Base-by-base conservation (phyloP, 345 rosid species). In the Hibiscus tridactylites region DNA sequence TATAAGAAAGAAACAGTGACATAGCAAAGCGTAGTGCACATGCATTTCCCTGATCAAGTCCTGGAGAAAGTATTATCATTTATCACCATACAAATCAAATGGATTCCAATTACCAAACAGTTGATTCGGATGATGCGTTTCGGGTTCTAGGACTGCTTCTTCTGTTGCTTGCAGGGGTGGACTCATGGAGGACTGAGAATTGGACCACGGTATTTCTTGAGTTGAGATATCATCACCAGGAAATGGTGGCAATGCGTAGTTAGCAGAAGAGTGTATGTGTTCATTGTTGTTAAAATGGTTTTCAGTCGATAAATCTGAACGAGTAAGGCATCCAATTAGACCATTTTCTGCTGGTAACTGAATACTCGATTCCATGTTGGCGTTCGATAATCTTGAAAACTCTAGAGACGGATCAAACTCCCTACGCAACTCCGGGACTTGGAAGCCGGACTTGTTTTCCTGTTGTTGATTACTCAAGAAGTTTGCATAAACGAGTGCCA, bases 401-500 rank as follows among this genome's bases (percentile, higher is more conserved):
- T 65, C 82, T 0, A 71, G 65, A 46, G 66, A 75, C 5, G 77
- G 73, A 71, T 73, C 80, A 9, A 78, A 70, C 13, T 79, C 73
- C 9, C 52, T 39, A 2, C 71, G 80, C 46, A 76, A 71, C 37
- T 79, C 82, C 15, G 69, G 70, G 15, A 53, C 28, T 44, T 61
- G 80, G 9, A 66, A 29, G 72, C 67, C 35, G 29, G 73, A 9
- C 17, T 73, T 52, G 35, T 70, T 68, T 58, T 77, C 78, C 0
- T 75, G 78, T 52, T 70, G 81, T 21, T 80, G 85, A 72, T 79
- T 85, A 68, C 79, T 86, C 88, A 88, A 74, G 78, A 83, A 86
- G 15, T 85, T 88, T 0, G 88, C 88, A 4, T 82, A 88, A 58
- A 88, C 89, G 24, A 83, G 79, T 2, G 86, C 88, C 1, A 88